Percentiles rank a stretch among this genome's conserved stretches.
Evolutionary conservation across 768 basidiomycete species (phyloP).

Genomic region (Coprinellus micaceus): DNA sequence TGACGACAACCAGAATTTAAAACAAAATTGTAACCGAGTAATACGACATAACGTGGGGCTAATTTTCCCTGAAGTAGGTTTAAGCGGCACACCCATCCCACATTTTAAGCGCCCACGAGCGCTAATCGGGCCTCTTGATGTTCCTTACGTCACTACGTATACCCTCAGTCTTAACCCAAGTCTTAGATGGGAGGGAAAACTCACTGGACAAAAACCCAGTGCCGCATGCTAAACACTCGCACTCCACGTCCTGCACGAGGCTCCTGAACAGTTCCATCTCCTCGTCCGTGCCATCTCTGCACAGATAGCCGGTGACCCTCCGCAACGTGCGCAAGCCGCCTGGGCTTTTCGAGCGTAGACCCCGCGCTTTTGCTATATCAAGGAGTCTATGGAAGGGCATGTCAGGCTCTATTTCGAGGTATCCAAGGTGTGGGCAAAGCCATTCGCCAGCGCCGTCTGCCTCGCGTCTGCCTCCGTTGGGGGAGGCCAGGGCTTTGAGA

Average conservation of each 20-base stretch:
- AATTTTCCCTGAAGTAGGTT: too few species aligned
- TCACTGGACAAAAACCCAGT: neutral
- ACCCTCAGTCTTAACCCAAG: too few species aligned
- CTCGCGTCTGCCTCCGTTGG: constrained; percentile 15
- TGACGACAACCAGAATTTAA: too few species aligned
- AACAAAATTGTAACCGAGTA: too few species aligned
- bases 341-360: constrained; percentile 15
- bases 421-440: constrained; percentile 26
- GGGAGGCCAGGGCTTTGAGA: constrained; percentile 20
- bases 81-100: too few species aligned
- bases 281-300: constrained; percentile 15
- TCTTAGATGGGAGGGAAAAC: too few species aligned
- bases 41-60: too few species aligned
- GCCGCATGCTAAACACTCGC: constrained; percentile 12
- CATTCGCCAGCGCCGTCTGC: constrained; percentile 16
- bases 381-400: neutral
- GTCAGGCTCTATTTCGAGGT: constrained; percentile 17
- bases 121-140: too few species aligned
- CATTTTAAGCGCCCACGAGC: too few species aligned
- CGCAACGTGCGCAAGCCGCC: constrained; percentile 21
- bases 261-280: constrained; percentile 17
- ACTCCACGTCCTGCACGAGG: constrained; percentile 15
- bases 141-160: too few species aligned
- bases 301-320: constrained; percentile 13
- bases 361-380: constrained; percentile 1